Base-by-base conservation (phyloP, 2,329 filamentous ascomycete species). In the Amesomyces nigricolor region DNA sequence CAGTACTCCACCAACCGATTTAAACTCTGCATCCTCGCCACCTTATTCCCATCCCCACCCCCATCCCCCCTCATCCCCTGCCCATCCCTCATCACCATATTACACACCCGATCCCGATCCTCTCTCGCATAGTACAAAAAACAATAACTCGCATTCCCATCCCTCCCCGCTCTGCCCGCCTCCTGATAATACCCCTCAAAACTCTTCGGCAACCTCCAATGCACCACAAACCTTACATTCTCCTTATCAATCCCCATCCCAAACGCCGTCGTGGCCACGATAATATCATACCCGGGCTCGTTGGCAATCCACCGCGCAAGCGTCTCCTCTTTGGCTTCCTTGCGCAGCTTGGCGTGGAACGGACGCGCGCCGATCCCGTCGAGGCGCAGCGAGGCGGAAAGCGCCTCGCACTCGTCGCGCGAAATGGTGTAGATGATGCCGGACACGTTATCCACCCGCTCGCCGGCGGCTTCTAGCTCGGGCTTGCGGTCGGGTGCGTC, bases 181-280 rank as follows among this genome's bases (percentile, higher is more conserved):
- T 97, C 92, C 72, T 97, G 92, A 65, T 96, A 96, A 68, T 94
- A 96, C 1, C 91, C 90, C 69, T 97, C 92, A 68, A 97, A 96
- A 3, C 88, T 94, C 67, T 95, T 95, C 9, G 92, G 89, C 9
- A 96, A 79, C 57, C 90, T 88, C 91, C 92, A 97, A 71, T 97
- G 92, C 1, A 94, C 85, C 1, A 97, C 91, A 65, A 96, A 96
- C 2, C 92, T 87, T 10, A 97, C 92, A 63, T 95, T 87, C 51
- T 94, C 85, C 70, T 96, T 96, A 71, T 97, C 91, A 61, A 97
- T 96, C 26, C 92, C 92, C 92, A 97, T 97, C 2, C 92, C 92
- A 65, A 97, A 97, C 0, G 92, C 92, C 1, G 90, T 97, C 0
- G 92, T 97, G 1, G 92, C 92, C 29, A 96, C 91, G 58, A 97